phyloP scores from a whole-genome alignment of 345 rosid species.

The Salix suchowensis region DNA sequence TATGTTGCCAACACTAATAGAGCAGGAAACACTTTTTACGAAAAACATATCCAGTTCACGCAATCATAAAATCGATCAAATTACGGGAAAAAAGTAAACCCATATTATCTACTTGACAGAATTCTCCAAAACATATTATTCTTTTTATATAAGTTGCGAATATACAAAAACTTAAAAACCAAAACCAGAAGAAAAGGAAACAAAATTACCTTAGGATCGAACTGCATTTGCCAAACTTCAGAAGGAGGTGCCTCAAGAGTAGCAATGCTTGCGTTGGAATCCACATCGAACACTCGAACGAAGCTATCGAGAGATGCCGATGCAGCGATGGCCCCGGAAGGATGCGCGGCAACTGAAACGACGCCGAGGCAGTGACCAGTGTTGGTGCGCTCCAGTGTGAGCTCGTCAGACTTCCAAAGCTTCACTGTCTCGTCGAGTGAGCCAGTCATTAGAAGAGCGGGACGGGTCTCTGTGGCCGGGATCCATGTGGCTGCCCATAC shows the following conservation, averaged over 20 bases:
- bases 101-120: no score
- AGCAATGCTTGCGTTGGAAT: constrained; percentile 84
- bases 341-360: constrained; percentile 91
- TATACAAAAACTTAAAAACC: neutral
- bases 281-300: constrained; percentile 89
- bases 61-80: neutral
- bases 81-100: no score
- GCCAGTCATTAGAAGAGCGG: constrained; percentile 72
- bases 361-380: constrained; percentile 93
- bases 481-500: constrained; percentile 93
- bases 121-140: no score
- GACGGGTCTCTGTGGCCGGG: constrained; percentile 62
- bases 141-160: no score
- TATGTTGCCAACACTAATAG: neutral
- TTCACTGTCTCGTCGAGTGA: constrained; percentile 92
- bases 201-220: constrained; percentile 69
- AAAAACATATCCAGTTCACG: neutral
- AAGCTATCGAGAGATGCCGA: constrained; percentile 96
- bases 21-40: neutral
- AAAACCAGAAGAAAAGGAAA: neutral
- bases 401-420: constrained; percentile 81
- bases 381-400: constrained; percentile 69
- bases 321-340: constrained; percentile 88
- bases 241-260: constrained; percentile 94
- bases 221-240: constrained; percentile 96